phyloP scores from a whole-genome alignment of 768 basidiomycete genomes.

The Ramaria sp. region DNA sequence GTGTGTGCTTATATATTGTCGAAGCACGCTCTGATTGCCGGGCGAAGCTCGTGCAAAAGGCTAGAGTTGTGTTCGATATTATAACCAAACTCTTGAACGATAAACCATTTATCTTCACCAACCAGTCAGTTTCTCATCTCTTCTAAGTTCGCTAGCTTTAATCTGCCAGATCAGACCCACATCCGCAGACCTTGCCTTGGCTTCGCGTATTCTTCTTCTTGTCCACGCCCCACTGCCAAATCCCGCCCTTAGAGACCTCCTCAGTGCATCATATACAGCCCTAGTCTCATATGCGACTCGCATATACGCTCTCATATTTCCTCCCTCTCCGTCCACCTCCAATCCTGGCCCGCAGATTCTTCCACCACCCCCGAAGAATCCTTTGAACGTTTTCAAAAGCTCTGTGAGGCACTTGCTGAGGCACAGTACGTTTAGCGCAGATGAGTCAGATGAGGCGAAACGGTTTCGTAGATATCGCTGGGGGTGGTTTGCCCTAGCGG shows the following conservation, averaged over 20 bases:
- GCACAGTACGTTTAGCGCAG: too few species aligned
- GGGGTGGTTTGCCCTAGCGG: background rate
- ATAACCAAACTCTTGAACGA: constrained; percentile 44
- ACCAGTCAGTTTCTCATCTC: constrained; percentile 27
- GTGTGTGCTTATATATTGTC: constrained; percentile 21
- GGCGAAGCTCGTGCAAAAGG: constrained; percentile 48
- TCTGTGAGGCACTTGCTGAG: background rate
- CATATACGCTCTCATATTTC: constrained; percentile 27
- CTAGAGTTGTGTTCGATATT: constrained; percentile 43
- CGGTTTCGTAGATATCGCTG: background rate
- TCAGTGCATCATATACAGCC: constrained; percentile 43
- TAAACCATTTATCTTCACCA: constrained; percentile 39
- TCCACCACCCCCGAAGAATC: background rate
- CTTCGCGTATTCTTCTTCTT: constrained; percentile 58
- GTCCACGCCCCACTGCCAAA: constrained; percentile 51
- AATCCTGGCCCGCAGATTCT: constrained; percentile 1
- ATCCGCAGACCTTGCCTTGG: constrained; percentile 52
- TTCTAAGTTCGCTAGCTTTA: background rate
- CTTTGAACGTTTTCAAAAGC: background rate
- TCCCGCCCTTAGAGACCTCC: constrained; percentile 39
- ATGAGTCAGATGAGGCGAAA: constrained; percentile 2
- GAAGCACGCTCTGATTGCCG: background rate
- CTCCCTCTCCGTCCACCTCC: constrained; percentile 16
- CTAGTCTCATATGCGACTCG: constrained; percentile 49
- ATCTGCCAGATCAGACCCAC: constrained; percentile 34